Conservation (phyloP, 331 rosid genomes). For the Acacia pycnantha region DNA sequence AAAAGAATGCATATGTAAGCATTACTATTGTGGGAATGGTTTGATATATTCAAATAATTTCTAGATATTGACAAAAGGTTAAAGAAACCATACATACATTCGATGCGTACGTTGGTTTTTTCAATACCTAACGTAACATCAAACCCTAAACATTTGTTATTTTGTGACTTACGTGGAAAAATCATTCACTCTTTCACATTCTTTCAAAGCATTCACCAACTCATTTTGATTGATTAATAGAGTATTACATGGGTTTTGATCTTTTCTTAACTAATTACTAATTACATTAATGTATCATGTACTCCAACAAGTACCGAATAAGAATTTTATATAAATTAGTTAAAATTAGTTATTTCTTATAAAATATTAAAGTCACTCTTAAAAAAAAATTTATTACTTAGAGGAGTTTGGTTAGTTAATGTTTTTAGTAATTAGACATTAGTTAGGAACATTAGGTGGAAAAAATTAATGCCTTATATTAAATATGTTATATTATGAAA, state of each 20-base stretch:
- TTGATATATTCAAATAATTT: neutral
- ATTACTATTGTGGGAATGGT: neutral
- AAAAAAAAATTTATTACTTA: too few relatives aligned
- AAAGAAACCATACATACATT: neutral
- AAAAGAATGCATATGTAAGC: neutral
- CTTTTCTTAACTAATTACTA: neutral
- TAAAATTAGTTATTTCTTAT: too few relatives aligned
- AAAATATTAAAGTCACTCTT: too few relatives aligned
- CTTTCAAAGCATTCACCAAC: neutral
- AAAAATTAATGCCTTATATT: too few relatives aligned
- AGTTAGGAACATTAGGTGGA: too few relatives aligned
- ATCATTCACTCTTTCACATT: neutral
- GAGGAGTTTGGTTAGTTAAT: too few relatives aligned
- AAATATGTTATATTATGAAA: too few relatives aligned
- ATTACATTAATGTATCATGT: neutral
- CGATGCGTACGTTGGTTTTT: neutral
- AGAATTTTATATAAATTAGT: too few relatives aligned
- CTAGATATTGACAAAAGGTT: neutral
- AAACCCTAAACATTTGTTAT: neutral
- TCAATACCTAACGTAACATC: neutral
- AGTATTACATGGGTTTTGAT: neutral
- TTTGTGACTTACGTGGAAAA: neutral
- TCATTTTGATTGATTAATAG: neutral
- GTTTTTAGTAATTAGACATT: too few relatives aligned
- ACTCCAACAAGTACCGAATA: neutral